phyloP scores from a whole-genome alignment of 495 filamentous ascomycete species.

The Beverwykella pulmonaria region DNA sequence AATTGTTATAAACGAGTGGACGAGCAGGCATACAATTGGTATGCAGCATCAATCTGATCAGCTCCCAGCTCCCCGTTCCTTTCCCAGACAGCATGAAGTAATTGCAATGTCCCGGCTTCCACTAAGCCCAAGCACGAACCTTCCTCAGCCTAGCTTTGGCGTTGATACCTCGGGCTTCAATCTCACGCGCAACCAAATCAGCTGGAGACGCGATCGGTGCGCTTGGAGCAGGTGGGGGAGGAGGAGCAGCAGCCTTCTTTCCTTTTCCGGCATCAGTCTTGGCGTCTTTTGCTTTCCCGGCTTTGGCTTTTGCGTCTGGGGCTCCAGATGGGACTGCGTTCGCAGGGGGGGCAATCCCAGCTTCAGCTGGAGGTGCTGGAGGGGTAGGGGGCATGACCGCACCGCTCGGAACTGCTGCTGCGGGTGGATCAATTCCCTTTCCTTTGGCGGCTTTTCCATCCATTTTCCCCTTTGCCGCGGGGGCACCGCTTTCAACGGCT shows the following conservation, averaged over 20 bases:
- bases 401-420: too few species aligned
- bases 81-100: not conserved
- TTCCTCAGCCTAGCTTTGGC: not conserved
- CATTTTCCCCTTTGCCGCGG: too few species aligned
- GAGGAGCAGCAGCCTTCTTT: not conserved
- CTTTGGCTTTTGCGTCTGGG: not conserved
- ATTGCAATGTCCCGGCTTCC: not conserved
- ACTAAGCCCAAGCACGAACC: not conserved
- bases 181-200: not conserved
- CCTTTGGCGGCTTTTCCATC: too few species aligned
- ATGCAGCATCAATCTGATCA: not conserved
- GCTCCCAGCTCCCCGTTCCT: not conserved
- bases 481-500: too few species aligned
- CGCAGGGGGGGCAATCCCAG: too few species aligned
- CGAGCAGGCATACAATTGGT: not conserved
- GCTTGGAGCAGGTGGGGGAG: not conserved
- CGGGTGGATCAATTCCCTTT: too few species aligned
- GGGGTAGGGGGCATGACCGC: too few species aligned
- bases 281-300: not conserved
- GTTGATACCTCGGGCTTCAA: not conserved
- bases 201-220: not conserved
- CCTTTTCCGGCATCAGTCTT: not conserved
- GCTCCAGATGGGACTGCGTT: not conserved
- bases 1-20: not conserved
- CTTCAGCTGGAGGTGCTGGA: too few species aligned